These are phyloP conservation scores for Backusella parvicylindrica DNA, from an alignment of 192 early-diverging fungal genomes.

Conservation along the genomic window DNA sequence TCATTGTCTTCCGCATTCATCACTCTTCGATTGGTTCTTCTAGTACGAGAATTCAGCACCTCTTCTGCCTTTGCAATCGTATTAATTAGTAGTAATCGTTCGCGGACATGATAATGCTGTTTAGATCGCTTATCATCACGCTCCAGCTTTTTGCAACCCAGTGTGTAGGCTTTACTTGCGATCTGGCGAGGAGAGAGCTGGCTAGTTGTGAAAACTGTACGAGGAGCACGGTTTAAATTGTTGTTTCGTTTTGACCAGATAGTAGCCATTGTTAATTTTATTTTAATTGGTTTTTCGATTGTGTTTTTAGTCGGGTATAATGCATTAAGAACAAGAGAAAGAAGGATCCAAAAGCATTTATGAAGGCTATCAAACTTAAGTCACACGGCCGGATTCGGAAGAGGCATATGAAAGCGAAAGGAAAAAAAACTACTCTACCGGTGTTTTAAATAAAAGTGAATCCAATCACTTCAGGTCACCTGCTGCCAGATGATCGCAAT, in stretches of 20 bases:
- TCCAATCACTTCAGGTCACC: background rate
- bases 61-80: conserved; percentile 25
- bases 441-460: background rate
- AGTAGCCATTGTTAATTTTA: conserved; percentile 4
- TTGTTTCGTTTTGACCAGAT: conserved; percentile 11
- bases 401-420: conserved; percentile 5
- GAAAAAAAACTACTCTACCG: background rate
- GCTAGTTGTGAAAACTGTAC: conserved; percentile 1
- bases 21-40: conserved; percentile 24
- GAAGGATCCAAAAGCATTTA: background rate
- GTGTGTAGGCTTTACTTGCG: conserved; percentile 17
- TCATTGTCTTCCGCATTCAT: conserved; percentile 30
- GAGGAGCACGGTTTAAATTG: conserved; percentile 7
- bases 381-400: conserved; percentile 1
- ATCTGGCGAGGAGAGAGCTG: conserved; percentile 23
- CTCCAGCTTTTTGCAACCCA: conserved; percentile 27
- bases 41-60: conserved; percentile 17
- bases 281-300: background rate
- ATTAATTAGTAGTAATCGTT: conserved; percentile 16
- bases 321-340: background rate
- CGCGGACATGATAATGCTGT: conserved; percentile 15
- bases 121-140: conserved; percentile 22
- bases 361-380: background rate
- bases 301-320: conserved; percentile 7
- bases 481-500: background rate